Base-by-base conservation (phyloP, 78 protist genomes). In the Pelomyxa schiedti region DNA sequence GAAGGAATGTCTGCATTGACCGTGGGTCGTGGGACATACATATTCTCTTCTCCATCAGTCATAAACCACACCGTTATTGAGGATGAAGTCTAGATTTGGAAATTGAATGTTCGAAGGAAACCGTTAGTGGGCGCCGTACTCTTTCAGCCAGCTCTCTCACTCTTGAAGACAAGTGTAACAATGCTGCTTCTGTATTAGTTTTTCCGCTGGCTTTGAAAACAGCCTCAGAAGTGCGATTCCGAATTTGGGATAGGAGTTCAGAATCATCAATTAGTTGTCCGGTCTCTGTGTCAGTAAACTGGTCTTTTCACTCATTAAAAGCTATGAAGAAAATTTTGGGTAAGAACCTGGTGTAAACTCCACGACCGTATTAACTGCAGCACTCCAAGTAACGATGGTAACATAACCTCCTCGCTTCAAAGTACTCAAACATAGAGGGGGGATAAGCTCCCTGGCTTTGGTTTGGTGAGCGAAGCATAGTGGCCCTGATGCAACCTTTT, bases 1-100 rank as follows among this genome's bases (percentile, higher is more conserved):
- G n/a, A n/a, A n/a, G n/a, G n/a, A n/a, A n/a, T n/a, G n/a, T n/a
- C n/a, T n/a, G n/a, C n/a, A n/a, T n/a, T n/a, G n/a, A n/a, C n/a
- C n/a, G n/a, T n/a, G n/a, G n/a, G n/a, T n/a, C n/a, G n/a, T n/a
- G n/a, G n/a, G n/a, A n/a, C n/a, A 29, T 69, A 69, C 1, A 4
- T 1, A 38, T 38, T 69, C 42, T 69, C 47, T 29, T 69, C 73
- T 28, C 73, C 73, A 42, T 69, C 73, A 29, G 73, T 69, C 47
- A 69, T 28, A 9, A 69, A 3, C 73, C 73, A 69, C 32, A 69
- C 42, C 16, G 9, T 69, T 8, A 69, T 29, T 1, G 2, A 5
- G 16, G 70, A 22, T 9, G 70, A n/a, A n/a, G n/a, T n/a, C n/a
- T n/a, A n/a, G n/a, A n/a, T n/a, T n/a, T n/a, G n/a, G n/a, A n/a